Conservation (phyloP, 768 basidiomycete species). For the Leccinum broughii region DNA sequence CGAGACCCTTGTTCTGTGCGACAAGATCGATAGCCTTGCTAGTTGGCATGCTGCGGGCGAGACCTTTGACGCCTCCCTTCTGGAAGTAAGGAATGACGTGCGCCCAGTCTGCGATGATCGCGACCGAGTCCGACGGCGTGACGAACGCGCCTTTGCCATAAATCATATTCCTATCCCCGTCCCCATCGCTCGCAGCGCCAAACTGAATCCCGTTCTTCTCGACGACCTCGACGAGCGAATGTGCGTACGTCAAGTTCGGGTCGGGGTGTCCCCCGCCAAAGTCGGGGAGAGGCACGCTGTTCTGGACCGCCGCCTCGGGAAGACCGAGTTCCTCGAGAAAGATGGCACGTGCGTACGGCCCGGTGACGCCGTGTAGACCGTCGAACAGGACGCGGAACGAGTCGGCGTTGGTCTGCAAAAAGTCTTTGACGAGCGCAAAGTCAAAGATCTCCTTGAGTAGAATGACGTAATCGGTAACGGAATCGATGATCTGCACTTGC, state of each 20-base stretch:
- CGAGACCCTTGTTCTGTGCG: slow-evolving; percentile 88
- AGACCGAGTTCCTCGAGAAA: slow-evolving; percentile 83
- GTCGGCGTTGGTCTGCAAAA: slow-evolving; percentile 67
- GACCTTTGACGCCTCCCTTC: slow-evolving; percentile 85
- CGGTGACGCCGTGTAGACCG: slow-evolving; percentile 94
- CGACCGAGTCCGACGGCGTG: slow-evolving; percentile 96
- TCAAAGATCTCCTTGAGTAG: slow-evolving; percentile 91
- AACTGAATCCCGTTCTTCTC: slow-evolving; percentile 85
- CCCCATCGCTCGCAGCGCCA: slow-evolving; percentile 96
- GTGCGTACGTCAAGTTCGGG: slow-evolving; percentile 97
- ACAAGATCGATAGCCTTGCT: slow-evolving; percentile 96
- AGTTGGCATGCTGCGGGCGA: slow-evolving; percentile 97
- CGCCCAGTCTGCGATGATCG: slow-evolving; percentile 98
- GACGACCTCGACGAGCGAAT: slow-evolving; percentile 88
- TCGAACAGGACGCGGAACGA: slow-evolving; percentile 92
- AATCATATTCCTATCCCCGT: slow-evolving; percentile 99
- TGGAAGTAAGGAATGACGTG: slow-evolving; percentile 91
- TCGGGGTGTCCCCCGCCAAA: slow-evolving; percentile 99
- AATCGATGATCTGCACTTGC: slow-evolving; percentile 89
- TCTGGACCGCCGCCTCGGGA: slow-evolving; percentile 78
- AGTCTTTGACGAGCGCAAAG: slow-evolving; percentile 87
- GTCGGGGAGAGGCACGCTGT: slow-evolving; percentile 88
- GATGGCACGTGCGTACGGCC: slow-evolving; percentile 91
- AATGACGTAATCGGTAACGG: slow-evolving; percentile 83
- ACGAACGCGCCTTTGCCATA: slow-evolving; percentile 98